These are phyloP conservation scores for Marasmius tenuissimus DNA, from an alignment of 1,284 basidiomycete genomes.

Conservation along the genomic window DNA sequence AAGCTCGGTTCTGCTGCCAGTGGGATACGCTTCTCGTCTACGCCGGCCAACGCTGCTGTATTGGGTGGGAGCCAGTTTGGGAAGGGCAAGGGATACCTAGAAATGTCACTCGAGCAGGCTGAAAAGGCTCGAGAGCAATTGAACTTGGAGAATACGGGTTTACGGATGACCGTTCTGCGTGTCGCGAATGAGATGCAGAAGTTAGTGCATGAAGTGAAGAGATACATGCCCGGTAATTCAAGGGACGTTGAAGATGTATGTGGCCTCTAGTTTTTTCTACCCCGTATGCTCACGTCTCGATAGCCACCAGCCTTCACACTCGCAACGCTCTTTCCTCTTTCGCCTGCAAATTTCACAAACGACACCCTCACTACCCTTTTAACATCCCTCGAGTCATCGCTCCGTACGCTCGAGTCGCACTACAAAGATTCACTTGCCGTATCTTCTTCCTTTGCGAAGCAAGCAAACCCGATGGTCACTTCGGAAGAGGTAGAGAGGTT, in stretches of 20 bases:
- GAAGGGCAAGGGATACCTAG: constrained; percentile 58
- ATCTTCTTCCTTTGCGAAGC: constrained; percentile 23
- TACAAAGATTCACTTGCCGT: constrained; percentile 8
- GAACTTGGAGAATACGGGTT: constrained; percentile 67
- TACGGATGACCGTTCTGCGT: constrained; percentile 68
- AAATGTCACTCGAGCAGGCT: constrained; percentile 73
- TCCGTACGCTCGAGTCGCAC: constrained; percentile 17
- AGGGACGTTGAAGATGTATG: constrained; percentile 46
- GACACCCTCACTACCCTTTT: constrained; percentile 54
- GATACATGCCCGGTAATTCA: constrained; percentile 30
- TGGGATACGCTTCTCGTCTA: constrained; percentile 42
- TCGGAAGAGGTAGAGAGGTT: constrained; percentile 46
- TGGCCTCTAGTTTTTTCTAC: constrained; percentile 3
- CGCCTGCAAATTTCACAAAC: constrained; percentile 47
- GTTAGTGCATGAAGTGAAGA: constrained; percentile 45
- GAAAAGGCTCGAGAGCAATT: constrained; percentile 68
- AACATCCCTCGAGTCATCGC: constrained; percentile 40
- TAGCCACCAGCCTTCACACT: constrained; percentile 49
- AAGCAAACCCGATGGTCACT: constrained; percentile 10
- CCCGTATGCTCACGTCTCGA: neutral
- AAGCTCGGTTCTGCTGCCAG: constrained; percentile 45
- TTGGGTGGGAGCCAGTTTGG: constrained; percentile 49
- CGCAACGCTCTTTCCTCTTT: constrained; percentile 59
- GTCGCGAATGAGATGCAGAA: constrained; percentile 72
- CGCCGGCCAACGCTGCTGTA: constrained; percentile 49